phyloP scores from a whole-genome alignment of 139 green algal species.

The Bryopsis sp. region DNA sequence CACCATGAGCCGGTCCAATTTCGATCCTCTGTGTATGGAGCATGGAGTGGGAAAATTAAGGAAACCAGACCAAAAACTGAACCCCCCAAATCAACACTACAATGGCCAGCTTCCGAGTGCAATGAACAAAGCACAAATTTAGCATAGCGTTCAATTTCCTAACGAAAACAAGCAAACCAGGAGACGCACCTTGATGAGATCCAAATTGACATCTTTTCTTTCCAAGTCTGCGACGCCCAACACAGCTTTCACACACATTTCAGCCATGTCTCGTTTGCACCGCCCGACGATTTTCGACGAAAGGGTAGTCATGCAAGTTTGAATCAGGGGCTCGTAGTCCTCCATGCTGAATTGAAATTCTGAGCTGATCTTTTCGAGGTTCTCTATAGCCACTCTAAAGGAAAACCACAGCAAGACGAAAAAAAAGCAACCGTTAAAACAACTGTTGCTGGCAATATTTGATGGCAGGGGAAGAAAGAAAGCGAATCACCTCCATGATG shows the following conservation, averaged over 20 bases:
- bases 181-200: conserved; percentile 88
- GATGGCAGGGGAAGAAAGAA: too few species aligned
- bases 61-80: too few species aligned
- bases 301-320: conserved; percentile 98
- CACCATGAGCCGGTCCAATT: too few species aligned
- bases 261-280: conserved; percentile 87
- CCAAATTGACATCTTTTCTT: conserved; percentile 93
- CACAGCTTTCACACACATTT: conserved; percentile 97
- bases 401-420: too few species aligned
- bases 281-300: conserved; percentile 98
- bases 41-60: too few species aligned
- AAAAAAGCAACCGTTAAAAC: too few species aligned
- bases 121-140: too few species aligned
- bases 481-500: too few species aligned
- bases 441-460: neutral
- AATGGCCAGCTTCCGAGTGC: too few species aligned
- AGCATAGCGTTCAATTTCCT: too few species aligned
- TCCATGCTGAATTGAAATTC: conserved; percentile 77
- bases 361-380: conserved; percentile 68
- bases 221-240: conserved; percentile 92
- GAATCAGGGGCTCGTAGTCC: conserved; percentile 85
- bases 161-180: neutral
- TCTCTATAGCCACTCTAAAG: conserved; percentile 49
- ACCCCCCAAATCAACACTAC: too few species aligned
- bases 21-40: too few species aligned